Percentiles rank a stretch among this genome's conserved stretches.
These are phyloP conservation scores for Mycena olivaceomarginata DNA, from an alignment of 768 basidiomycete species.

Conservation along the genomic window DNA sequence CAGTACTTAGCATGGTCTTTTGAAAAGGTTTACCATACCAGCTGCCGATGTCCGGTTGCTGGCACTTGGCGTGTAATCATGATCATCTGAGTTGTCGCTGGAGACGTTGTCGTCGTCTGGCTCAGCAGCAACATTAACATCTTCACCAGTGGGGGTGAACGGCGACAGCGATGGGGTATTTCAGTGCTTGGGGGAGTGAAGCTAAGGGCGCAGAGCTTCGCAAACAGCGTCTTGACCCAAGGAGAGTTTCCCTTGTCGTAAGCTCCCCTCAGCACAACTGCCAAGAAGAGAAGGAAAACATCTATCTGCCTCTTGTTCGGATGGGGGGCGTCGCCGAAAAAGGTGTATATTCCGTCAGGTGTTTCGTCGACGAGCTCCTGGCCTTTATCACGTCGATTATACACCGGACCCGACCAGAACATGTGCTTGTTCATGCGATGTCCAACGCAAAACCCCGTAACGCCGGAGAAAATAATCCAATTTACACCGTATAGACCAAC, in stretches of 20 bases:
- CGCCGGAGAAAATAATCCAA: no score
- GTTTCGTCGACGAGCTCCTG: no score
- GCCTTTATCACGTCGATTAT: no score
- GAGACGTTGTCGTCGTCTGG: neutral
- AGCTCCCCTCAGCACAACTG: neutral
- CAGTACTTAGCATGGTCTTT: no score
- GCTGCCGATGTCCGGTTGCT: neutral
- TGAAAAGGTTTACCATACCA: no score
- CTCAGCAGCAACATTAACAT: neutral
- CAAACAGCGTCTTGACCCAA: neutral
- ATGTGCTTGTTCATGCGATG: no score
- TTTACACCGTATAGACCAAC: no score
- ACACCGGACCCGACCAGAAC: no score
- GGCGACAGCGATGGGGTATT: no score
- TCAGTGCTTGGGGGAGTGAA: no score
- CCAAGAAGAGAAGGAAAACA: conserved; percentile 5
- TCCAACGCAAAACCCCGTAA: no score
- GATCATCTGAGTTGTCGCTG: neutral
- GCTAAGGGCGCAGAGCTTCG: neutral
- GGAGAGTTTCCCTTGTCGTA: neutral
- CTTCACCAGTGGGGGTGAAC: neutral
- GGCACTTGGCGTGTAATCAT: neutral
- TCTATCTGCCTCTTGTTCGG: neutral
- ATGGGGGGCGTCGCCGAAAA: neutral
- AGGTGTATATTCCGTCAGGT: neutral